These are phyloP conservation scores for Oryza meyeriana DNA, from an alignment of 176 grass and related monocot species.

Conservation along the genomic window DNA sequence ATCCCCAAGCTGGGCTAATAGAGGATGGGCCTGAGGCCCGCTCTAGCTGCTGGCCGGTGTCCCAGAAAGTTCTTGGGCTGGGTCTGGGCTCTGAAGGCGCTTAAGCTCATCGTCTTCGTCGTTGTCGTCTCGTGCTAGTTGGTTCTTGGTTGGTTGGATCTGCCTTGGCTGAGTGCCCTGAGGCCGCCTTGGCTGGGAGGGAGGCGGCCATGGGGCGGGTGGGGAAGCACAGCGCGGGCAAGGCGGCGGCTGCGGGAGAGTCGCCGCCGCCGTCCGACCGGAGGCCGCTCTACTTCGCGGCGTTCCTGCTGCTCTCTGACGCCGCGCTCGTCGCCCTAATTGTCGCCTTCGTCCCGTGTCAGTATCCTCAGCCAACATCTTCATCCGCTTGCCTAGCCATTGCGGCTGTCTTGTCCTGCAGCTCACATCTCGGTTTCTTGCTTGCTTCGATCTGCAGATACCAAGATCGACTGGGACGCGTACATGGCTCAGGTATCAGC, in stretches of 20 bases:
- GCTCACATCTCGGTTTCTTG: background rate
- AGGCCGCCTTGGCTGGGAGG: background rate
- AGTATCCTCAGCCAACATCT: background rate
- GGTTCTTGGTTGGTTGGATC: background rate
- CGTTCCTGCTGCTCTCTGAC: slow-evolving; percentile 66
- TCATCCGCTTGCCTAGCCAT: background rate
- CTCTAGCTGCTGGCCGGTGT: background rate
- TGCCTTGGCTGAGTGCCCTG: background rate
- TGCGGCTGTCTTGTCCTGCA: background rate
- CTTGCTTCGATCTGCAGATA: slow-evolving; percentile 53
- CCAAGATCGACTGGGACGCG: slow-evolving; percentile 96
- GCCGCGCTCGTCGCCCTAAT: slow-evolving; percentile 74
- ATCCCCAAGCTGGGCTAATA: background rate
- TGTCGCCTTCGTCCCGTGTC: slow-evolving; percentile 70
- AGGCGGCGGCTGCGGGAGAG: too few species aligned
- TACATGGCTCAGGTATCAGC: slow-evolving; percentile 92
- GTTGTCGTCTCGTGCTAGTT: background rate
- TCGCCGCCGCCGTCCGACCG: background rate
- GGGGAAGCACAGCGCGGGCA: slow-evolving; percentile 28
- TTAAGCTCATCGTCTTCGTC: background rate
- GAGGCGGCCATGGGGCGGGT: background rate
- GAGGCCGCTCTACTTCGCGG: slow-evolving; percentile 39
- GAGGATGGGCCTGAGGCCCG: background rate
- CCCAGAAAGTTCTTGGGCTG: background rate
- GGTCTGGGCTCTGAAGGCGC: background rate